Conservation (phyloP, 208 protist genomes). For the Wallacemonas sp. region DNA sequence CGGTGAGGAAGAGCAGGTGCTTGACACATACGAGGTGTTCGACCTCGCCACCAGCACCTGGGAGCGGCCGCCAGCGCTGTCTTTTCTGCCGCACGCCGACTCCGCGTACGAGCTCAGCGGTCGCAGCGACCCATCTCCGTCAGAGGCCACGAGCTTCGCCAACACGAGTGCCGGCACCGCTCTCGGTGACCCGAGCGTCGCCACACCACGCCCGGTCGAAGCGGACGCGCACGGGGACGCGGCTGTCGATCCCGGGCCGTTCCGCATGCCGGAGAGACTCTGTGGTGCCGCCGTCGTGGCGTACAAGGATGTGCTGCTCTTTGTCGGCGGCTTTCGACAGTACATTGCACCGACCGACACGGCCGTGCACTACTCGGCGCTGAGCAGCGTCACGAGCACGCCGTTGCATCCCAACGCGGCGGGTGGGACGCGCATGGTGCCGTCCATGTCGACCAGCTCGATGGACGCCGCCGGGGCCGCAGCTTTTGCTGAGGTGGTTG, state of each 20-base stretch:
- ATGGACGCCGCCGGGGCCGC: conserved; percentile 9
- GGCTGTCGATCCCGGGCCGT: conserved; percentile 12
- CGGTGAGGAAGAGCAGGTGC: conserved; percentile 30
- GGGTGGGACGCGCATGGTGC: neutral
- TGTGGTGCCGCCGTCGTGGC: conserved; percentile 33
- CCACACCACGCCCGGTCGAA: too few relatives aligned
- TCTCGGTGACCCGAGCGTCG: neutral
- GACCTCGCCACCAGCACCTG: conserved; percentile 33
- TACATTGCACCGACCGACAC: conserved; percentile 36
- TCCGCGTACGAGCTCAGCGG: too few relatives aligned
- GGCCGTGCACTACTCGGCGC: conserved; percentile 33
- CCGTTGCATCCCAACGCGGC: conserved; percentile 23
- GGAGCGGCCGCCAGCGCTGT: conserved; percentile 18
- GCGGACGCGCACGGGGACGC: neutral
- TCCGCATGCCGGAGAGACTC: conserved; percentile 39
- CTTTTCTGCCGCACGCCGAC: neutral
- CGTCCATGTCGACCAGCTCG: conserved; percentile 14
- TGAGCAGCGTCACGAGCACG: conserved; percentile 34
- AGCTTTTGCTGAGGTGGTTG: neutral
- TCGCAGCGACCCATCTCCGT: neutral
- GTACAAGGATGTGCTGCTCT: conserved; percentile 32
- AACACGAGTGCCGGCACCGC: too few relatives aligned
- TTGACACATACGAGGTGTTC: conserved; percentile 51
- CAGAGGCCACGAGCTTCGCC: too few relatives aligned
- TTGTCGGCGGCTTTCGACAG: conserved; percentile 37